Evolutionary conservation across 306 rosid species (phyloP).

Genomic region (Heteromeles arbutifolia): DNA sequence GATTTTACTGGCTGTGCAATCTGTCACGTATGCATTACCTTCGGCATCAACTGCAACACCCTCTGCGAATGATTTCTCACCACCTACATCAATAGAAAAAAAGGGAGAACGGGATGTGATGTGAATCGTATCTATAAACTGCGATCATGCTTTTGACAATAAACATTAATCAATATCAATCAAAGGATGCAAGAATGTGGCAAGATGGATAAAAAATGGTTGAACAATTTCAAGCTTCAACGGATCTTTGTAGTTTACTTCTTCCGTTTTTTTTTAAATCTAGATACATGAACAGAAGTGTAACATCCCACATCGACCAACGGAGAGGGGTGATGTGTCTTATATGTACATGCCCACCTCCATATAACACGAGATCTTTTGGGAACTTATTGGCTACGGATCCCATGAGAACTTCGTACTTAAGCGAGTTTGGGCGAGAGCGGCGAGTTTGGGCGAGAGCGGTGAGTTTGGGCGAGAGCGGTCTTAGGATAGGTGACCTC

Average conservation of each 20-base stretch:
- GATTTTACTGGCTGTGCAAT: slow-evolving; percentile 43
- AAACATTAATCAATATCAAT: neutral
- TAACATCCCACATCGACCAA: no score
- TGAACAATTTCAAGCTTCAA: neutral
- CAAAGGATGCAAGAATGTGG: neutral
- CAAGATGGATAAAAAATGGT: neutral
- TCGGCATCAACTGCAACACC: slow-evolving; percentile 83
- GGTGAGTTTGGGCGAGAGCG: no score
- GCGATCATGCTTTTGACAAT: neutral
- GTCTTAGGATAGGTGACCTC: no score
- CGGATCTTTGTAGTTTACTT: neutral
- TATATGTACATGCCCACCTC: no score
- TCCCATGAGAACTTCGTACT: no score
- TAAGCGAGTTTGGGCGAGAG: no score
- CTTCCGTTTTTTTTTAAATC: neutral
- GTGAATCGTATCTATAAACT: neutral
- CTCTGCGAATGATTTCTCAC: slow-evolving; percentile 62
- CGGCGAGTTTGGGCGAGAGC: no score
- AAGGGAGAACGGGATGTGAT: neutral
- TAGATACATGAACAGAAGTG: neutral
- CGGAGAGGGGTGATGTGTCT: no score
- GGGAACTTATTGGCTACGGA: no score
- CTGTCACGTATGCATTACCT: slow-evolving; percentile 86
- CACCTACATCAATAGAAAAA: slow-evolving; percentile 38
- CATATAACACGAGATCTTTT: no score